Base-by-base conservation (phyloP, 2,329 filamentous ascomycete species). In the Cladosporium sp. region DNA sequence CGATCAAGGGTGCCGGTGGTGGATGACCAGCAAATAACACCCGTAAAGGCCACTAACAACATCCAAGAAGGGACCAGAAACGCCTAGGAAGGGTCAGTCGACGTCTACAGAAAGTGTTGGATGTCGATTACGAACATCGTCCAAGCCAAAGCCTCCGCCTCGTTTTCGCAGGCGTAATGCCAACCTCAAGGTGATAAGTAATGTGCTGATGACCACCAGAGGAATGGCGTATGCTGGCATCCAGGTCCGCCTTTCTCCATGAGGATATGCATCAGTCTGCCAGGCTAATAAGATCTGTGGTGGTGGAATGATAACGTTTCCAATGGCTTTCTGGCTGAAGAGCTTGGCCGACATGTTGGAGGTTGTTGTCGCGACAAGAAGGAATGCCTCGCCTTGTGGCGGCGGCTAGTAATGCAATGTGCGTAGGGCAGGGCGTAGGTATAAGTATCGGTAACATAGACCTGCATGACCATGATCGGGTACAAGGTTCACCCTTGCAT, bases 141-240 rank as follows among this genome's bases (percentile, higher is more conserved):
- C 58, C 22, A 54, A 15, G 12, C 58, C 58, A 34, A 54, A 55
- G 11, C 55, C 45, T n/a, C 66, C 68, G 9, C 66, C 63, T 58
- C 63, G 59, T 22, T 63, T 63, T n/a, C 57, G 61, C 17, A 60
- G 57, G 11, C 67, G 59, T 17, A 69, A 51, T 49, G 59, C 64
- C 15, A 69, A 37, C 34, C 68, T 65, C 15, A 60, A 60, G 7
- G 51, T 28, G 8, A 69, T 59, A 20, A 67, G 55, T 20, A 66
- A 28, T 2, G 66, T 68, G 8, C 61, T 57, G 20, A 66, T 28
- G 5, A 51, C 55, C 8, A 65, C 61, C 51, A 65, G 51, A 7
- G 62, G 47, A 17, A 63, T 56, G 20, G 55, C 59, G 25, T 64
- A 64, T 25, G 56, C 39, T 2, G 56, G 56, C 42, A 59, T 45